These are phyloP conservation scores for Elongisporangium prolatum DNA, from an alignment of 352 stramenopile species.

Conservation along the genomic window DNA sequence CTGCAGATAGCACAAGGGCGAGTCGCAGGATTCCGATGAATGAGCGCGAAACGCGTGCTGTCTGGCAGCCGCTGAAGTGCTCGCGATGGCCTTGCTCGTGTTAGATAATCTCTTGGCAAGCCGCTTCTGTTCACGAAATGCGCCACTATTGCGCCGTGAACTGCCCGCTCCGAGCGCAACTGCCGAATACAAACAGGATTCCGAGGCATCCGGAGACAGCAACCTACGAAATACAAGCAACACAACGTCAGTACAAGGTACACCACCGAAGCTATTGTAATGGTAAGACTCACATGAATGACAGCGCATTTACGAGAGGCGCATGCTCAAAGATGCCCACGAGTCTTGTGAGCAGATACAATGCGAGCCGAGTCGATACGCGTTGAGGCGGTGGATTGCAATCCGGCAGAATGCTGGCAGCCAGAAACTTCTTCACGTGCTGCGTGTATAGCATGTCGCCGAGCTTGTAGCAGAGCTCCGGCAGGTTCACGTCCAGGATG, in stretches of 20 bases:
- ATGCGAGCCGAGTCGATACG: slow-evolving; percentile 67
- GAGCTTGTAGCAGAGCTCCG: slow-evolving; percentile 78
- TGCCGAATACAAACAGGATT: slow-evolving; percentile 56
- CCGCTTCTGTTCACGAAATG: not conserved
- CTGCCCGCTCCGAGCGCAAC: slow-evolving; percentile 45
- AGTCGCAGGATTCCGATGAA: slow-evolving; percentile 43
- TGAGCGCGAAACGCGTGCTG: slow-evolving; percentile 45
- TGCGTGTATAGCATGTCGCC: slow-evolving; percentile 65
- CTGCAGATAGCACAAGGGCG: slow-evolving; percentile 71
- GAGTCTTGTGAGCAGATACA: slow-evolving; percentile 73
- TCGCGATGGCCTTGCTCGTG: not conserved
- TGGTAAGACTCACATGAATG: slow-evolving; percentile 49
- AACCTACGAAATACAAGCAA: slow-evolving; percentile 22
- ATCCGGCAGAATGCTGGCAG: slow-evolving; percentile 69
- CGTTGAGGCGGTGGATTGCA: slow-evolving; percentile 67
- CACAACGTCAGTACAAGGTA: not conserved
- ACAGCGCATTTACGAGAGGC: slow-evolving; percentile 76
- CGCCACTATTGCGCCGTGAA: slow-evolving; percentile 8
- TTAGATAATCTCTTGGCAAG: not conserved
- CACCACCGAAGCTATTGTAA: not conserved
- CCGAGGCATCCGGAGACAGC: slow-evolving; percentile 49
- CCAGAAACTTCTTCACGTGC: slow-evolving; percentile 66
- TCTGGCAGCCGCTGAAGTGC: not conserved
- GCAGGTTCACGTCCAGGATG: slow-evolving; percentile 76
- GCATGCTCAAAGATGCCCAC: slow-evolving; percentile 74